Evolutionary conservation across 345 rosid genomes (phyloP), one percentile per base, ranked within the genome.

Genomic region (Murraya paniculata): DNA sequence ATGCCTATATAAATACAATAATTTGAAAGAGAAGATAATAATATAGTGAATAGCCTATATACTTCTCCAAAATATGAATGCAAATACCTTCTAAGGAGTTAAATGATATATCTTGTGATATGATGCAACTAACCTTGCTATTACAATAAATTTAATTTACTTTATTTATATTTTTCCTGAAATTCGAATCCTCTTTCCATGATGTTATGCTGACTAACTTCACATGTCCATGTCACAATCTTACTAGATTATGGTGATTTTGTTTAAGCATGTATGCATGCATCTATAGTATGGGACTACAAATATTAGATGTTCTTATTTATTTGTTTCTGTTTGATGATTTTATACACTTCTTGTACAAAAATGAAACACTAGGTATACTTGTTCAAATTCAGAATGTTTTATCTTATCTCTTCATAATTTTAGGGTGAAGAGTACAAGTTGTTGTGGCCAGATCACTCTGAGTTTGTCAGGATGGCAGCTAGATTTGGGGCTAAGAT

Each of bases 381-480:
- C 25, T 64, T 64, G 7, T 62, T 31, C 30, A 30, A 64, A 33
- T 64, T 64, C n/a, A 64, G 35, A 64, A 64, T 31, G 16, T 33
- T 64, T 45, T 7, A 33, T 64, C 45, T 64, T 45, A 64, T 31
- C 45, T 64, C 68, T 64, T 64, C 14, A 33, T 64, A 27, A 9
- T 61, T 78, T 27, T 41, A 91, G 98, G 97, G 94, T 11, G 98
- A 94, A 87, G 90, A 87, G 68, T 90, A 94, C 77, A 91, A 90
- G 89, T 76, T 91, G 61, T 68, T 89, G 77, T 94, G 97, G 98
- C 98, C 98, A 21, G 89, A 94, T 41, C 90, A 82, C 24, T 82
- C 87, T 21, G 98, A 92, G 80, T 92, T 94, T 86, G 91, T 94
- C 45, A 92, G 95, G 77, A 90, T 87, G 84, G 98, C 98, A 58